Base-by-base conservation (phyloP, 805 yeast genomes). In the Candida insectalens region DNA sequence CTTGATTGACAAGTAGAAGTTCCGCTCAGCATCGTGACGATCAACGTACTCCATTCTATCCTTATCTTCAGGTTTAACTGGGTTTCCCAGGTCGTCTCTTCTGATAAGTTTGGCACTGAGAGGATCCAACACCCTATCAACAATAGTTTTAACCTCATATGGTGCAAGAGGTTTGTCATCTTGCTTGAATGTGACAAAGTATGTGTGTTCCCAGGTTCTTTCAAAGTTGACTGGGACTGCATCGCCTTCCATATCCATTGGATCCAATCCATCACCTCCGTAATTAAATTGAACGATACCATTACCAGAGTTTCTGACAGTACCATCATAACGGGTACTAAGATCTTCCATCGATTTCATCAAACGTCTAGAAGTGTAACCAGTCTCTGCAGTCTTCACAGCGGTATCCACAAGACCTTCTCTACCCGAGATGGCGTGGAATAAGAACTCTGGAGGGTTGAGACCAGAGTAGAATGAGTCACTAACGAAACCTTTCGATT, bases 391-490 rank as follows among this genome's bases (percentile, higher is more conserved):
- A 22, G 99, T 92, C 60, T 92, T 92, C 37, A 92, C 99, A 15
- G 99, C 99, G 16, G 99, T 92, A 69, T 92, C 99, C 38, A 92
- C 97, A 57, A 92, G 69, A 62, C 99, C 99, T 69, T 92, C 99
- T 69, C 99, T 83, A 55, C 99, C 99, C 2, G 97, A 88, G 65
- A 92, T 92, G 41, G 99, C 97, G 58, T 92, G 99, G 72, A 94
- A 92, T 44, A 89, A 65, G 56, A 89, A 92, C 57, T 92, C 99
- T 9, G 97, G 96, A 3, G 99, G 99, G 12, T 88, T 71, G 45
- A 92, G 67, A 6, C 99, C 99, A 22, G 94, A 74, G 53, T 69
- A 92, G 66, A 92, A 92, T 12, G 97, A 89, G 57, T 94, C 89
- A 58, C 95, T 71, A 17, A 92, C 98, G 51, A 92, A 92, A 51